Base-by-base conservation (phyloP, 176 grass and related monocot genomes). In the Ensete ventricosum region DNA sequence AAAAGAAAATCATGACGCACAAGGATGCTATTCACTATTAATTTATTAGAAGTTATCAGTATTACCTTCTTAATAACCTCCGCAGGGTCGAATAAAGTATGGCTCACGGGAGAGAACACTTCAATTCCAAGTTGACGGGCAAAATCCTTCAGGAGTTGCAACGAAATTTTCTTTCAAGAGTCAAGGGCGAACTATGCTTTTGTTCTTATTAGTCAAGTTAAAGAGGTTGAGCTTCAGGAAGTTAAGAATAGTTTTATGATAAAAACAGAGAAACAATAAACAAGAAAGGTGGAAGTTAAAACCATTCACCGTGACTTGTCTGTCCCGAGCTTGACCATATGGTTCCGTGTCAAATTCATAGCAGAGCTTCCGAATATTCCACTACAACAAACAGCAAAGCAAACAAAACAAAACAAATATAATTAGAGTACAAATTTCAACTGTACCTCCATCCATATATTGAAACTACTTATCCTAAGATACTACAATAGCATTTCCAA, bases 281-380 rank as follows among this genome's bases (percentile, higher is more conserved):
- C 10, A 67, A 53, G n/a, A 23, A 19, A 58, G 17, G 52, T 11
- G 2, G 49, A 51, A 16, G 63, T 71, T 69, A 12, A 69, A 50
- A 52, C 3, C 16, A 11, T 62, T 79, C 25, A 89, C 94, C 80
- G 48, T 87, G 68, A 98, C 94, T 88, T 83, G 89, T 73, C 87
- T 83, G 78, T 93, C 90, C 2, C 80, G 88, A 24, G 80, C 75
- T 57, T 82, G 64, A 13, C 80, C 87, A 76, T 93, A 98, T 1
- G 94, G 90, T 75, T 98, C 90, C 9, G 86, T 85, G 72, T 98
- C 90, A n/a, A 72, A 85, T 82, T 98, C 94, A 64, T 85, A 98
- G 82, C 90, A 98, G 29, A 93, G 80, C 29, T 91, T 91, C 62
- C 75, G 73, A 64, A 98, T 91, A 69, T 93, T 98, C 90, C 94